phyloP scores from a whole-genome alignment of 176 grass and related monocot genomes.

The Sorghum bicolor region DNA sequence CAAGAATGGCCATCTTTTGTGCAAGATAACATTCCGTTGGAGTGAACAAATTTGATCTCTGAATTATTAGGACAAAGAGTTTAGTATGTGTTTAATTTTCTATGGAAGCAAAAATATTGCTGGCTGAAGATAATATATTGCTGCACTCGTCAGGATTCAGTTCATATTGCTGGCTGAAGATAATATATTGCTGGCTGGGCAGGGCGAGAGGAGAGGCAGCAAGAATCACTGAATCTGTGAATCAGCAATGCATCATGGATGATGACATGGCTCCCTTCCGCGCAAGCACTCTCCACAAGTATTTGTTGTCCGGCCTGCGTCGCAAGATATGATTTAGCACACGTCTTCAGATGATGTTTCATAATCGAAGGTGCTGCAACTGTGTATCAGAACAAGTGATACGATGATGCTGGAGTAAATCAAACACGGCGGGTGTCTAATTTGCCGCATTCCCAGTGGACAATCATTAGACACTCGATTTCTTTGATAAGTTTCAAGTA shows the following conservation, averaged over 20 bases:
- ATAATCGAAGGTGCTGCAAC: not conserved
- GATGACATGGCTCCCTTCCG: not conserved
- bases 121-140: too few relatives aligned
- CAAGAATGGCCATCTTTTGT: not conserved
- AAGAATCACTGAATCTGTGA: not conserved
- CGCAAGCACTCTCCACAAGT: not conserved
- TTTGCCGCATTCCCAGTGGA: not conserved
- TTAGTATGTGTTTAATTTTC: too few relatives aligned
- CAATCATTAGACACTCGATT: conserved; percentile 1
- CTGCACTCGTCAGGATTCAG: too few relatives aligned
- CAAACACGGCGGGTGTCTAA: not conserved
- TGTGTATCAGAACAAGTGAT: not conserved
- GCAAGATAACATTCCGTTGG: not conserved
- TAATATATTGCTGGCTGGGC: too few relatives aligned
- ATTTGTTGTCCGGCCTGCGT: not conserved
- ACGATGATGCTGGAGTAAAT: not conserved
- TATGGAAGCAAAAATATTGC: too few relatives aligned
- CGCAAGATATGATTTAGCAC: not conserved
- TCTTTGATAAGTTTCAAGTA: not conserved
- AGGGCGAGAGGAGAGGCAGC: not conserved
- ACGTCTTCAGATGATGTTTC: not conserved
- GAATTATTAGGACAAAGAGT: not conserved
- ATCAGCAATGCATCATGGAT: not conserved
- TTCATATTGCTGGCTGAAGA: too few relatives aligned
- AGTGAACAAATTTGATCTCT: not conserved